A percentile compares a stretch with the other conserved stretches of the same genome.
Conservation (phyloP, 2,329 filamentous ascomycete genomes). For the Penicillium frequentans region DNA sequence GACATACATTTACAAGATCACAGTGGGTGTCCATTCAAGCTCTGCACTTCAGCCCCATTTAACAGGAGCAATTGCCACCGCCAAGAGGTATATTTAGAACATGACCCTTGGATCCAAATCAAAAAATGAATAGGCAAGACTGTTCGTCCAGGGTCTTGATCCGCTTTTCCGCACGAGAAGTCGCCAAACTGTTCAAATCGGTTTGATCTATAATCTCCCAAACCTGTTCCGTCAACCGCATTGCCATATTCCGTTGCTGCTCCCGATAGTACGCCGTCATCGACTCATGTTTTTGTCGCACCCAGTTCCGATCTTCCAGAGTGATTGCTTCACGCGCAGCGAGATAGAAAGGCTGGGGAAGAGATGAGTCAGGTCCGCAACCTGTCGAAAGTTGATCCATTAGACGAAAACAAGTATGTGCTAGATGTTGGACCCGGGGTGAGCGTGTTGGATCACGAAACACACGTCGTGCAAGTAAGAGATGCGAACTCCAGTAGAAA, state of each 20-base stretch:
- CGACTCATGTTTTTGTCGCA: conserved; percentile 21
- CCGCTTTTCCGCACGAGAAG: conserved; percentile 5
- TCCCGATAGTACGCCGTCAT: conserved; percentile 27
- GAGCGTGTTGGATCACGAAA: conserved; percentile 21
- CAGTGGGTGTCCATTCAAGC: neutral
- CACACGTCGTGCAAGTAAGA: conserved; percentile 22
- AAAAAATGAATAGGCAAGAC: conserved; percentile 24
- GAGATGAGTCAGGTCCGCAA: conserved; percentile 23
- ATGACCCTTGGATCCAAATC: neutral
- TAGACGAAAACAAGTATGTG: conserved; percentile 20
- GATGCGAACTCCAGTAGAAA: conserved; percentile 25
- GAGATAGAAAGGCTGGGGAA: conserved; percentile 24
- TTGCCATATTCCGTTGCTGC: conserved; percentile 23
- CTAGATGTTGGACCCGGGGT: conserved; percentile 21
- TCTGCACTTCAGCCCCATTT: neutral
- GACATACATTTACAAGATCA: neutral
- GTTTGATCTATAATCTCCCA: conserved; percentile 20
- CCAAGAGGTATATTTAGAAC: conserved; percentile 2
- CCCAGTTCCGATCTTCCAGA: conserved; percentile 17
- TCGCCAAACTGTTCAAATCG: neutral
- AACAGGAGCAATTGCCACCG: neutral
- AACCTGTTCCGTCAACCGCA: conserved; percentile 22
- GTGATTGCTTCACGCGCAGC: conserved; percentile 22
- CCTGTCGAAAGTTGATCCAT: conserved; percentile 24
- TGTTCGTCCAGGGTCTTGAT: conserved; percentile 17